Base-by-base conservation (phyloP, 768 basidiomycete genomes). In the Leccinum imitatum region DNA sequence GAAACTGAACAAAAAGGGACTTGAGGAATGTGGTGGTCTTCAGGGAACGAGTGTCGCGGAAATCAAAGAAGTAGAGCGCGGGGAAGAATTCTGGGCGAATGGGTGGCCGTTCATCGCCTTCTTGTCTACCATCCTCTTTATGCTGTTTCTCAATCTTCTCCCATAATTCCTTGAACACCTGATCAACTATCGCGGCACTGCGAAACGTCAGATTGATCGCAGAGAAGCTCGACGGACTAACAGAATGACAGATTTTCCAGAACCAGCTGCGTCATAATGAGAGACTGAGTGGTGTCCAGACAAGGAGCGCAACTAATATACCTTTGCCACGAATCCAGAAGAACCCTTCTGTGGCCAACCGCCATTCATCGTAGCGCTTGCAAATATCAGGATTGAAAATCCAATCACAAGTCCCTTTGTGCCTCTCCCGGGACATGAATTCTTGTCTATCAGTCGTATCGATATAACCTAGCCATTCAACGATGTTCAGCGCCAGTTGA, bases 41-140 rank as follows among this genome's bases (percentile, higher is more conserved):
- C 50, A 66, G 11, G 3, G 63, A 58, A 51, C 70, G 70, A 55
- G 48, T 55, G 54, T 72, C 70, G 33, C 70, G 69, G 54, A 63
- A 68, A 59, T 71, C 71, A 53, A 72, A 71, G 35, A 70, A 71
- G 60, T 68, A 68, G 56, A 68, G 64, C 0, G 60, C 71, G 3
- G 71, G 64, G 52, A 65, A 65, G 57, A 69, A 69, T 58, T 69
- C 66, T 11, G 68, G 68, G 11, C 55, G 69, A 50, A 68, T 15
- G 5, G 54, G 56, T 53, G 62, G 59, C 3, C 60, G 67, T 50
- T 66, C 62, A 25, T 66, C 61, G 19, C 53, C 50, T 47, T 60
- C 57, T 59, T 56, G 66, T 56, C 59, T 57, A 48, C 67, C 64
- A 35, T 58, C 60, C 23, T 15, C 59, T 33, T 68, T 64, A 21